phyloP scores from a whole-genome alignment of 1,284 basidiomycete genomes.

The Afroboletus lepidellus region DNA sequence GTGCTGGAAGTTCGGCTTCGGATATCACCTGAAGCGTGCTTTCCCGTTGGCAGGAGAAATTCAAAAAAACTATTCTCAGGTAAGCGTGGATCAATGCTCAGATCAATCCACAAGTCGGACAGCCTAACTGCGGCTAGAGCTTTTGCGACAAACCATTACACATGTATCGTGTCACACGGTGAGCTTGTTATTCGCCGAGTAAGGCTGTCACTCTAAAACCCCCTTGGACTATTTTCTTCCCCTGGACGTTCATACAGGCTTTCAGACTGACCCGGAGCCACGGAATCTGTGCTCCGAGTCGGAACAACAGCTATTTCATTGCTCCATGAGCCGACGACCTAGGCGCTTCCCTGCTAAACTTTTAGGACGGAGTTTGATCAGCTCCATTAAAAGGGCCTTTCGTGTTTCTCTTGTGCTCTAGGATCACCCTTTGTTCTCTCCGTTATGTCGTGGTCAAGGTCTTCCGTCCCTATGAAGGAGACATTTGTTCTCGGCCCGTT shows the following conservation, averaged over 20 bases:
- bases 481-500: conserved; percentile 62
- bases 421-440: conserved; percentile 2
- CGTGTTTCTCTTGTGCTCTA: conserved; percentile 9
- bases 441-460: conserved; percentile 23
- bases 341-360: conserved; percentile 2
- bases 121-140: conserved; percentile 18
- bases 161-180: conserved; percentile 15
- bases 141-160: conserved; percentile 7
- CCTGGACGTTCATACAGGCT: conserved; percentile 5
- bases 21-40: conserved; percentile 21
- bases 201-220: neutral
- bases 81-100: conserved; percentile 25
- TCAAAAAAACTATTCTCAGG: conserved; percentile 22
- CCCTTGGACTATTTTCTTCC: neutral
- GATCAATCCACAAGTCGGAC: conserved; percentile 19
- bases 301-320: conserved; percentile 3
- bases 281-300: conserved; percentile 9
- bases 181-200: conserved; percentile 13
- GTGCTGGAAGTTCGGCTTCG: conserved; percentile 25
- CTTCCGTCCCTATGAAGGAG: conserved; percentile 36
- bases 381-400: conserved; percentile 21
- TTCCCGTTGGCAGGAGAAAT: conserved; percentile 13
- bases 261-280: conserved; percentile 10
- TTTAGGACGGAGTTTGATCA: conserved; percentile 37
- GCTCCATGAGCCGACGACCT: neutral